phyloP scores from a whole-genome alignment of 2,329 filamentous ascomycete genomes.

The Cryphonectria parasitica region DNA sequence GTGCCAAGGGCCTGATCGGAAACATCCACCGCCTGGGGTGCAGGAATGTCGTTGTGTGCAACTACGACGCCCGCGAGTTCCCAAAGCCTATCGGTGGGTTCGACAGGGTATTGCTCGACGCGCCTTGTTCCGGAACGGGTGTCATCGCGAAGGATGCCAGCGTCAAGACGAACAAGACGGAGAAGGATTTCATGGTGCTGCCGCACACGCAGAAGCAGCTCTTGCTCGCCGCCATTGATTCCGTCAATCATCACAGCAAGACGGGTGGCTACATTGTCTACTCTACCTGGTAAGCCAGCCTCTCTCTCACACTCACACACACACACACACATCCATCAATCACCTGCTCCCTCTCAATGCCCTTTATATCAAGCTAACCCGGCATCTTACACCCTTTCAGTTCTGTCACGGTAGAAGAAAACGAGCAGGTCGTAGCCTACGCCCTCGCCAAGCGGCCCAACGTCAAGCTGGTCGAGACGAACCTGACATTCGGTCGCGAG shows the following conservation, averaged over 20 bases:
- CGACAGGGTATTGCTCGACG: constrained; percentile 90
- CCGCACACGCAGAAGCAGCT: constrained; percentile 96
- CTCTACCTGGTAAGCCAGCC: constrained; percentile 87
- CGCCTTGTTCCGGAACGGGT: constrained; percentile 93
- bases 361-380: constrained; percentile 22
- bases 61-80: constrained; percentile 93
- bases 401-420: constrained; percentile 40
- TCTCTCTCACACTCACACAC: constrained; percentile 13
- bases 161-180: constrained; percentile 98
- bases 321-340: neutral
- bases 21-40: constrained; percentile 95
- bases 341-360: constrained; percentile 27
- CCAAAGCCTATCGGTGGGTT: constrained; percentile 95
- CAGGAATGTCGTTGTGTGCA: constrained; percentile 93
- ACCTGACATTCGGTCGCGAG: constrained; percentile 86
- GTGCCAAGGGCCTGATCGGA: constrained; percentile 95
- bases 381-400: neutral
- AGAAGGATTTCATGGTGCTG: constrained; percentile 89
- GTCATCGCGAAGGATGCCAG: constrained; percentile 97
- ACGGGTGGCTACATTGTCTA: constrained; percentile 96
- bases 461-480: constrained; percentile 89
- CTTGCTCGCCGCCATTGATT: constrained; percentile 90
- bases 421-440: constrained; percentile 93
- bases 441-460: constrained; percentile 90
- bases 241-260: constrained; percentile 86